Evolutionary conservation across 2,329 filamentous ascomycete species (phyloP).

Genomic region (Exophiala bonariae): DNA sequence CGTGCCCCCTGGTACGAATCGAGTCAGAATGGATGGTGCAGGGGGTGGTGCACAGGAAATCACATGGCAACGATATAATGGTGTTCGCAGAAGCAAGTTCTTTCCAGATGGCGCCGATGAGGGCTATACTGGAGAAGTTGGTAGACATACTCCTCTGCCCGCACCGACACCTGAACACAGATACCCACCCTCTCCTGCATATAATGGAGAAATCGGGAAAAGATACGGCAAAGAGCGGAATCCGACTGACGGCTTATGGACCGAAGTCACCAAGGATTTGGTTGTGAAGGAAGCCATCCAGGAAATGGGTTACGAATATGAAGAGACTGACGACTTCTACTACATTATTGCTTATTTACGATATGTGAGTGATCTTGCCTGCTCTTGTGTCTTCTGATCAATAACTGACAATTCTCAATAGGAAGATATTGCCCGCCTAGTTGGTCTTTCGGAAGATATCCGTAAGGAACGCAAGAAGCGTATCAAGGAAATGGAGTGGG

Average conservation of each 20-base stretch:
- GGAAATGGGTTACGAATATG: constrained; percentile 78
- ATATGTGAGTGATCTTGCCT: constrained; percentile 64
- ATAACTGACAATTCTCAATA: constrained; percentile 38
- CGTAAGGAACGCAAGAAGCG: constrained; percentile 63
- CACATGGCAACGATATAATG: constrained; percentile 77
- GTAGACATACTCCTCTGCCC: constrained; percentile 38
- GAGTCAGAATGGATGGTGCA: constrained; percentile 77
- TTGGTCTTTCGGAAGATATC: constrained; percentile 80
- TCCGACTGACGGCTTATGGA: constrained; percentile 73
- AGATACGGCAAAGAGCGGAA: constrained; percentile 42
- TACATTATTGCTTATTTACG: constrained; percentile 89
- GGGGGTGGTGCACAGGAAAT: constrained; percentile 75
- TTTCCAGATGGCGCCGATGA: constrained; percentile 63
- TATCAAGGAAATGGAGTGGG: constrained; percentile 59
- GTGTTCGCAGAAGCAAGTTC: constrained; percentile 73
- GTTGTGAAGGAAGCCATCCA: constrained; percentile 86
- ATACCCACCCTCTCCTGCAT: constrained; percentile 28
- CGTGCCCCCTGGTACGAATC: constrained; percentile 78
- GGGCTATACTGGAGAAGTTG: constrained; percentile 54
- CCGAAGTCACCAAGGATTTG: constrained; percentile 92
- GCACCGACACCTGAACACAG: constrained; percentile 20
- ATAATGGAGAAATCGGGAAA: constrained; percentile 43
- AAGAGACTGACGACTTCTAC: constrained; percentile 86
- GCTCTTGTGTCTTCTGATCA: neutral
- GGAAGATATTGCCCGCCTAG: constrained; percentile 84